Base-by-base conservation (phyloP, 306 rosid genomes). In the Phaseolus lunatus region DNA sequence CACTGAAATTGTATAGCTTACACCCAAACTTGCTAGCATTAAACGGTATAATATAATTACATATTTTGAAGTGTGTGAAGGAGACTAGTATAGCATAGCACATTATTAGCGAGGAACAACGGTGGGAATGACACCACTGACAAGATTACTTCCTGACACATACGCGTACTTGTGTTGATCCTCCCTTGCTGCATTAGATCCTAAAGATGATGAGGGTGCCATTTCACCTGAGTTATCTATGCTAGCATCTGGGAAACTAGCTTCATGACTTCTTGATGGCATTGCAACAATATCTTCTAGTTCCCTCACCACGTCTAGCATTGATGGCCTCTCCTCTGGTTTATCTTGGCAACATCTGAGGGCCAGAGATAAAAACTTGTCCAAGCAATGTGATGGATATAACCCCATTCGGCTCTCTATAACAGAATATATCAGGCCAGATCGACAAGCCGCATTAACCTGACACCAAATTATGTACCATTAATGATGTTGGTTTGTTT, bases 271-370 rank as follows among this genome's bases (percentile, higher is more conserved):
- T 73, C 78, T 88, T 18, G 93, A 89, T 54, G 83, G 45, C 78
- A 83, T 77, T 47, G 78, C 76, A 37, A 84, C 79, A 39, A 91
- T 84, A 80, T 83, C 82, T 78, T 91, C 93, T 0, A 91, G 81
- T 84, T 91, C 90, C 81, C 92, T 87, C 70, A 89, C 96, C 78
- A 91, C 93, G 45, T 85, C 92, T 65, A 70, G 4, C 92, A 87
- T 87, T 24, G 85, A 75, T n/a, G 96, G 96, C 24, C 96, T 64
- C 64, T 74, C 77, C 27, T 89, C 89, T 78, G 72, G 83, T 67
- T 67, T 70, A 10, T 91, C 92, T 59, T 84, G 81, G 80, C 96
- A 91, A 74, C 93, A 91, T 48, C 88, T 79, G 24, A 91, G 90
- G 53, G 93, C 90, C 26, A 89, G 77, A 66, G 72, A 63, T 23